Evolutionary conservation across 1,284 basidiomycete genomes (phyloP).

Genomic region (Fomitopsis schrenkii): DNA sequence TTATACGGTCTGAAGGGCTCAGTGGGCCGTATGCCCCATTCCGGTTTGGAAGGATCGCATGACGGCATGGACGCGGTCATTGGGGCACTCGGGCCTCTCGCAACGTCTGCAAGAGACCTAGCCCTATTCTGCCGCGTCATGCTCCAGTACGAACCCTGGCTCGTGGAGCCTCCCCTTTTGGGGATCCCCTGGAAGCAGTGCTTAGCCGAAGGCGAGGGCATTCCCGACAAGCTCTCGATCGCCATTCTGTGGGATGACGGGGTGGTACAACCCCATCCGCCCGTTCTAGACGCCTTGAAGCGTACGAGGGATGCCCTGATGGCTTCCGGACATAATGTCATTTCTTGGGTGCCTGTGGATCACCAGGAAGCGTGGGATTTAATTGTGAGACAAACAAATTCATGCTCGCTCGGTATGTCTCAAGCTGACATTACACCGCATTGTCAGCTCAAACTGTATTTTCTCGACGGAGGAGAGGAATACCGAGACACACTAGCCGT

Average conservation of each 20-base stretch:
- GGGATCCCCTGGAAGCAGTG: slow-evolving; percentile 50
- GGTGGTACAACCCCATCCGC: slow-evolving; percentile 50
- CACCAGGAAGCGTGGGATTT: slow-evolving; percentile 46
- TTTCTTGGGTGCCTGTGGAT: slow-evolving; percentile 43
- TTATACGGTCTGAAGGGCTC: slow-evolving; percentile 55
- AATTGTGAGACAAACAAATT: slow-evolving; percentile 33
- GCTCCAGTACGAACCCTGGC: slow-evolving; percentile 49
- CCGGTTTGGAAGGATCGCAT: slow-evolving; percentile 46
- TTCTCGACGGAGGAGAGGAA: slow-evolving; percentile 47
- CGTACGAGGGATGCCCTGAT: slow-evolving; percentile 38
- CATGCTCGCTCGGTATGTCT: not conserved
- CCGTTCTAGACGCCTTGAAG: slow-evolving; percentile 43
- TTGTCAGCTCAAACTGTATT: slow-evolving; percentile 42
- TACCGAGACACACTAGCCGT: slow-evolving; percentile 35
- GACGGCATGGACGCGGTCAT: slow-evolving; percentile 52
- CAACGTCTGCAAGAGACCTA: slow-evolving; percentile 48
- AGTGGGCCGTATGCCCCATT: slow-evolving; percentile 46
- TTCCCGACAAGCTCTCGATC: slow-evolving; percentile 44
- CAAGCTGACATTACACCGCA: slow-evolving; percentile 3
- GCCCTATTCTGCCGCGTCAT: slow-evolving; percentile 50
- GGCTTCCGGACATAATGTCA: slow-evolving; percentile 50
- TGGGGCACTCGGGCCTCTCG: slow-evolving; percentile 49
- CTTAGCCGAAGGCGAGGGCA: slow-evolving; percentile 32
- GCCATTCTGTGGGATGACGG: slow-evolving; percentile 55
- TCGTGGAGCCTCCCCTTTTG: slow-evolving; percentile 45